Evolutionary conservation across 768 basidiomycete genomes (phyloP), one percentile per base, ranked within the genome.

Genomic region (Rubroboletus satanas): DNA sequence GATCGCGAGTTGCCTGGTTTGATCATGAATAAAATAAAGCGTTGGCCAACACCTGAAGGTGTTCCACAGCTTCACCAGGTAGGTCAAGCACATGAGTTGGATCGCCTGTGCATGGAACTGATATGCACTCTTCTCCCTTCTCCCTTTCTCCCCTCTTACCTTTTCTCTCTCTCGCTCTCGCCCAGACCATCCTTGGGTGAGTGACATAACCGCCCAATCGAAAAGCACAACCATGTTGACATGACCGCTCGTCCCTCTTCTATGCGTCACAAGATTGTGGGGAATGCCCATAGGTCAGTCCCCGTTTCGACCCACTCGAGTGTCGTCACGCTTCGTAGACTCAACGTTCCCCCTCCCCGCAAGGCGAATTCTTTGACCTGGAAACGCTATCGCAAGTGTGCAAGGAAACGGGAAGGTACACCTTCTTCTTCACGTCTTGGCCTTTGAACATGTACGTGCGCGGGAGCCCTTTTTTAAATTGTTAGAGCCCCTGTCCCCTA

Each of bases 401-500:
- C 62, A 77, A 77, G 5, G 78, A 79, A 57, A 80, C 79, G 2
- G 77, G 79, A 5, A 71, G 84, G 60, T 88, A 85, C 65, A 84
- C 83, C 10, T 87, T 90, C 68, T 88, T 88, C 77, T 87, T 88
- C 71, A 78, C 84, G 1, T 87, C 84, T 3, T 87, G 84, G 85
- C 86, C 87, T 0, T 72, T 90, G 57, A 80, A 86, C 66, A 81
- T 88, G 85, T 86, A 60, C 61, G 83, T 69, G 23, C 12, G 9
- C 7, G 14, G 0, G 18, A 18, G 6, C 26, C 26, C 26, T 4
- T 9, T 26, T 15, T 38, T 18, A 2, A 2, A 9, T 8, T 3
- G 1, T 15, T 9, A 1, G 12, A 8, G 3, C 5, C 12, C 28
- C 5, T 4, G 14, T 7, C 2, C 11, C 29, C 44, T 59, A n/a